Evolutionary conservation across 768 basidiomycete genomes (phyloP), one percentile per base, ranked within the genome.

Genomic region (Phaffia australis): DNA sequence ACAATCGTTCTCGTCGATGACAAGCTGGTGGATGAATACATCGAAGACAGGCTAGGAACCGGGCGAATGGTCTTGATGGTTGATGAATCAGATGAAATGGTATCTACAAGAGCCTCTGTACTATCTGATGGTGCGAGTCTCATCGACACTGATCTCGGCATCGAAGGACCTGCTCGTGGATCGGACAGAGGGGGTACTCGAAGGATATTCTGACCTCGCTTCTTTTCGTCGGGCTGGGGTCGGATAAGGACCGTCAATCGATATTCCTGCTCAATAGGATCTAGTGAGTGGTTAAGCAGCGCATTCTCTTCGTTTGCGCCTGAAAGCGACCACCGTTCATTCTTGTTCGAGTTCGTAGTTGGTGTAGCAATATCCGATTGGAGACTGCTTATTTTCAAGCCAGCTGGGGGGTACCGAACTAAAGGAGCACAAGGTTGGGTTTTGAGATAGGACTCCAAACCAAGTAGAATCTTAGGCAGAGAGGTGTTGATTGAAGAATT

Each of bases 401-500:
- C 85, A 5, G 83, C 77, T 2, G 84, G 76, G 2, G 94, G 94
- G 18, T 85, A 75, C 55, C 87, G 81, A 50, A 84, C 82, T 60
- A 85, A 79, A 19, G 89, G 88, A 35, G 86, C 75, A 0, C 87
- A 81, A 0, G 84, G 81, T 42, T 80, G 78, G 52, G 79, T 79
- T 78, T 87, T 88, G 71, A 90, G 80, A 71, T 83, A 86, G 29
- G 80, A 74, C 73, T 97, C 92, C 51, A 99, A 77, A 0, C 83
- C 80, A 2, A 88, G 75, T 32, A 97, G 84, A 0, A 84, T 80
- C 65, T 83, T 81, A 4, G 89, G 87, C 23, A 93, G 77, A 49
- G 84, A 80, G 1, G 84, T 82, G 72, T 95, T 97, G 73, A 90
- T 84, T 78, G 87, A 83, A 23, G 87, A 83, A 75, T 92, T 94